Evolutionary conservation across 2,329 filamentous ascomycete genomes (phyloP).

Genomic region (Aspergillus felis): DNA sequence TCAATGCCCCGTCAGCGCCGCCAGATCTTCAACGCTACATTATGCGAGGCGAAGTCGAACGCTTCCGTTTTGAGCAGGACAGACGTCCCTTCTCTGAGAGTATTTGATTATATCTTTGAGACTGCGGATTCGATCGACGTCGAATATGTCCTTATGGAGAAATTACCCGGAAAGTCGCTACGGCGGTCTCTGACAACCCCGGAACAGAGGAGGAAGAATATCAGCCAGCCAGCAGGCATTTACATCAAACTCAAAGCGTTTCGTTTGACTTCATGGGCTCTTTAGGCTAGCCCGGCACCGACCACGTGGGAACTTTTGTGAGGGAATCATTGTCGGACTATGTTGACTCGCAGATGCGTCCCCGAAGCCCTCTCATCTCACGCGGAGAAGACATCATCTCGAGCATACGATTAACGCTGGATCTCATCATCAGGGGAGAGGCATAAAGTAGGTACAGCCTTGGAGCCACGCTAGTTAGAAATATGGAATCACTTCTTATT

Average conservation of each 20-base stretch:
- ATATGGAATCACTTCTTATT: too few species aligned
- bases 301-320: slow-evolving; percentile 36
- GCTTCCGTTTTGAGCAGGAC: slow-evolving; percentile 38
- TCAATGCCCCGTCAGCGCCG: slow-evolving; percentile 41
- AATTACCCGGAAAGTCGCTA: slow-evolving; percentile 38
- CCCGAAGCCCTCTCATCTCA: slow-evolving; percentile 35
- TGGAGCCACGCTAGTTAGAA: too few species aligned
- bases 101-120: slow-evolving; percentile 37
- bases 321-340: slow-evolving; percentile 38
- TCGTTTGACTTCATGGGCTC: slow-evolving; percentile 38
- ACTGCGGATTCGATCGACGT: slow-evolving; percentile 36
- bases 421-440: slow-evolving; percentile 36
- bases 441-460: slow-evolving; percentile 15
- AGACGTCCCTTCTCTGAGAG: slow-evolving; percentile 34
- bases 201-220: slow-evolving; percentile 34
- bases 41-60: slow-evolving; percentile 41
- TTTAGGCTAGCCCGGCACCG: slow-evolving; percentile 23
- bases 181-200: slow-evolving; percentile 31
- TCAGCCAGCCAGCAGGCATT: slow-evolving; percentile 37
- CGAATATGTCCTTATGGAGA: slow-evolving; percentile 44
- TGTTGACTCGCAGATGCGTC: slow-evolving; percentile 14
- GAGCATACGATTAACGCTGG: slow-evolving; percentile 34
- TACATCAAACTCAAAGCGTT: slow-evolving; percentile 37
- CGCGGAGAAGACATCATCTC: slow-evolving; percentile 34
- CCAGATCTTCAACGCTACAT: slow-evolving; percentile 25